Evolutionary conservation across 176 grass and related monocot genomes (phyloP), one percentile per base, ranked within the genome.

Genomic region (Coix lacrymajobi): DNA sequence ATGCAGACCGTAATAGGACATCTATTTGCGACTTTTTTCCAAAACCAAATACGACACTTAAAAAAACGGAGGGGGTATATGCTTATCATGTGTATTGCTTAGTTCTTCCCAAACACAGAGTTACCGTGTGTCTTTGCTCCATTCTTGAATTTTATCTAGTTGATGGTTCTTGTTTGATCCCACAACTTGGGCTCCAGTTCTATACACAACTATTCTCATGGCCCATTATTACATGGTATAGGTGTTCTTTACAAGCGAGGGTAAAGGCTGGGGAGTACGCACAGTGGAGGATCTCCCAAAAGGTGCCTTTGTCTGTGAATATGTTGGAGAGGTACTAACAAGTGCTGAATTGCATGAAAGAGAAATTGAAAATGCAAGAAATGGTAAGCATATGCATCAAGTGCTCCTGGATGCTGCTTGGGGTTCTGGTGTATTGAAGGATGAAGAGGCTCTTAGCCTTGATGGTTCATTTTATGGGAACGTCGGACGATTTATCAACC

Each of bases 391-490:
- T 66, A 77, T 88, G 69, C 71, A 97, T 66, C 91, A 81, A 58
- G 85, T 92, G 26, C 62, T 86, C 44, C 58, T 97, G 38, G 94
- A 97, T 79, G 94, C 92, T 76, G 78, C 62, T 83, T 97, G 89
- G 91, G 85, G 79, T 74, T 73, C 84, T 52, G 62, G 61, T 32
- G 39, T 38, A 45, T 32, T 88, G 58, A 90, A 61, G 58, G 92
- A 90, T 40, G 82, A 94, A 81, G 91, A 97, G 74, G 89, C 85
- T 62, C 76, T 94, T 31, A 82, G 83, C 77, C 79, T 97, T 44
- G 94, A 94, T 85, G 82, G 85, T 1, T 85, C 92, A 41, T 97
- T 92, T 86, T 92, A 92, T 79, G 92, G 94, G 14, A 97, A 97
- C 41, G 81, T 89, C 1, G 82, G 87, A 10, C 84, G 94, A 56